Percentiles rank a stretch among this genome's conserved stretches.
Evolutionary conservation across 352 stramenopile genomes (phyloP).

Genomic region (Phytophthora pinifolia): DNA sequence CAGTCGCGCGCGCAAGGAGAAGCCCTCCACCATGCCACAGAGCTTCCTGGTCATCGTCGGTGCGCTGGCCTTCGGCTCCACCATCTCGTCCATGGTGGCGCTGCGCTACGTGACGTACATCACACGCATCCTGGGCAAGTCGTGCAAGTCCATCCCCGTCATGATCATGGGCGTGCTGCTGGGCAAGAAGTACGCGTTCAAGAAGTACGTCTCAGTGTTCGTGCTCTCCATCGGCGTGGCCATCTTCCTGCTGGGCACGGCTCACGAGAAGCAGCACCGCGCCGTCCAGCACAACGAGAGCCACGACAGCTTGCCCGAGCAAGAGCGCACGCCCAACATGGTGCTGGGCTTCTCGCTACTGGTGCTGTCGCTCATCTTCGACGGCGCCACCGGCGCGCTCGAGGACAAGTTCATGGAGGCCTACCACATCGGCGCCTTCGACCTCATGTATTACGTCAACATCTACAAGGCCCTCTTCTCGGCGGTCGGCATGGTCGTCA

Average conservation of each 20-base stretch:
- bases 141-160: conserved; percentile 86
- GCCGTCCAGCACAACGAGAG: conserved; percentile 43
- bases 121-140: conserved; percentile 85
- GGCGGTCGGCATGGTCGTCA: conserved; percentile 64
- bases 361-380: conserved; percentile 73
- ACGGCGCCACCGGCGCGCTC: conserved; percentile 75
- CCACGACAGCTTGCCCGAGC: conserved; percentile 37
- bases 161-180: conserved; percentile 80
- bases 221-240: conserved; percentile 75
- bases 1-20: conserved; percentile 59
- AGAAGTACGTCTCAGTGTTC: conserved; percentile 83
- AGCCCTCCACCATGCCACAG: conserved; percentile 71
- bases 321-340: conserved; percentile 67
- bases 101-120: conserved; percentile 88
- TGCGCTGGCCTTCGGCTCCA: conserved; percentile 73
- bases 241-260: conserved; percentile 73
- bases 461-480: conserved; percentile 83
- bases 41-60: conserved; percentile 65
- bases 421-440: conserved; percentile 82
- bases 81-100: conserved; percentile 81
- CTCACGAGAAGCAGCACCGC: conserved; percentile 67
- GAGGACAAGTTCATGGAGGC: conserved; percentile 84
- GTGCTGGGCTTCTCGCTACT: conserved; percentile 67
- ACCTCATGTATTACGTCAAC: conserved; percentile 89
- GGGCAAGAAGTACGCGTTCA: conserved; percentile 75